Evolutionary conservation across 1,284 basidiomycete genomes (phyloP), one percentile per base, ranked within the genome.

Genomic region (Heterobasidion occidentale): DNA sequence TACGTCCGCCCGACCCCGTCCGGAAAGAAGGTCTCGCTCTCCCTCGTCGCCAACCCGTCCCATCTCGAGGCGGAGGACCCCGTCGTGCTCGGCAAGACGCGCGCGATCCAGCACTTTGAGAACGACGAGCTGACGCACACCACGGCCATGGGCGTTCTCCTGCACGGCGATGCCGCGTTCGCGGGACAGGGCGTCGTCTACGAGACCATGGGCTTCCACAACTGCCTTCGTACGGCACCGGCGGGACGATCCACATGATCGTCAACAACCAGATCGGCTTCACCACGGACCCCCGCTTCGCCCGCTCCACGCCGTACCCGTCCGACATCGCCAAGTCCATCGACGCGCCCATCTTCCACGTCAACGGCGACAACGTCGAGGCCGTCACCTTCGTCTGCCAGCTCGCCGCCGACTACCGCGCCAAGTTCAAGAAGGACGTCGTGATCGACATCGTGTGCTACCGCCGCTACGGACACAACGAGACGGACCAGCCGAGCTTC

Each of bases 251-350:
- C 65, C 97, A 99, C 72, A 78, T 99, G 62, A 95, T 99, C 66
- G 94, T 99, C 67, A 99, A 99, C 81, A 99, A 99, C 78, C 97
- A 99, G 74, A 98, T 99, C 61, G 97, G 97, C 63, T 99, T 99
- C 80, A 99, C 97, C 59, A 99, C 97, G 56, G 96, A 98, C 71
- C 97, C 97, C 52, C 88, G 95, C 61, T 98, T 98, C 76, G 77
- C 95, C 54, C 95, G 96, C 60, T 99, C 96, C 14, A 99, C 97
- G 2, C 92, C 97, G 46, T 99, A 99, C 77, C 91, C 91, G n/a
- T 98, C 96, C 56, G 97, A 99, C 71, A 92, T 99, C 65, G 97
- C 97, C 65, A 99, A 99, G 75, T 87, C 94, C 51, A 98, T 98
- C 67, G 97, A 99, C 68, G 86, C 97, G 0, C 97, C 97, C 59